A percentile compares a stretch with the other conserved stretches of the same genome.
These are phyloP conservation scores for Hypoxylon sp. DNA, from an alignment of 2,329 filamentous ascomycete genomes.

Conservation along the genomic window DNA sequence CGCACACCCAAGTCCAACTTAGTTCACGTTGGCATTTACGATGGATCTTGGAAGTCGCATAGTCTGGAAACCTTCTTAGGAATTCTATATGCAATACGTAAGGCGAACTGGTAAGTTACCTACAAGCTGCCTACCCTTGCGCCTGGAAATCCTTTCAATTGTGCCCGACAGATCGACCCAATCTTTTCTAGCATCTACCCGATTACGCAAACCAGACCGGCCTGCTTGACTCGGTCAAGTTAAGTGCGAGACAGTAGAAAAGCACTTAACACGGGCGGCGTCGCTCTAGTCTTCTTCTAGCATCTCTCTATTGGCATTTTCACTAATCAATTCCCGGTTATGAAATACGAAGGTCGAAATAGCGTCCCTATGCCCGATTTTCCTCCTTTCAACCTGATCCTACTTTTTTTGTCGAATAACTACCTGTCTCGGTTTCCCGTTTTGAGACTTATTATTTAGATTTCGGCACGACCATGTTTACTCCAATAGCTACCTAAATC, in stretches of 20 bases:
- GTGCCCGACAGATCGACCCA: conserved; percentile 21
- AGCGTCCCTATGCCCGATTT: conserved; percentile 40
- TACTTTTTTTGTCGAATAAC: conserved; percentile 26
- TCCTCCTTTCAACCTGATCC: conserved; percentile 23
- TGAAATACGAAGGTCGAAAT: conserved; percentile 40
- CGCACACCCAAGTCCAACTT: conserved; percentile 16
- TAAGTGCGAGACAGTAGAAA: conserved; percentile 34
- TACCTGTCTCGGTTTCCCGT: conserved; percentile 7
- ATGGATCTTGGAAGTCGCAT: conserved; percentile 27
- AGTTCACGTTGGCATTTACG: conserved; percentile 23
- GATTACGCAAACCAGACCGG: conserved; percentile 16
- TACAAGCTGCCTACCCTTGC: not conserved
- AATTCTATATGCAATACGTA: not conserved
- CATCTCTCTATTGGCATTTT: conserved; percentile 34
- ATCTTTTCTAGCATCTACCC: conserved; percentile 15
- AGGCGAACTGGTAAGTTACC: conserved; percentile 10
- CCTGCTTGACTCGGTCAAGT: conserved; percentile 31
- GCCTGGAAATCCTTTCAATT: conserved; percentile 7
- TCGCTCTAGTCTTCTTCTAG: conserved; percentile 37
- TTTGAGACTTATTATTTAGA: conserved; percentile 14
- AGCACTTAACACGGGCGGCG: conserved; percentile 33
- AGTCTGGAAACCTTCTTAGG: not conserved
- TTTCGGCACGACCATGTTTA: conserved; percentile 35
- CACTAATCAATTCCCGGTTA: conserved; percentile 37
- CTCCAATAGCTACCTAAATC: conserved; percentile 29